Conservation (phyloP, 2,329 filamentous ascomycete genomes). For the Alternaria viburni region DNA sequence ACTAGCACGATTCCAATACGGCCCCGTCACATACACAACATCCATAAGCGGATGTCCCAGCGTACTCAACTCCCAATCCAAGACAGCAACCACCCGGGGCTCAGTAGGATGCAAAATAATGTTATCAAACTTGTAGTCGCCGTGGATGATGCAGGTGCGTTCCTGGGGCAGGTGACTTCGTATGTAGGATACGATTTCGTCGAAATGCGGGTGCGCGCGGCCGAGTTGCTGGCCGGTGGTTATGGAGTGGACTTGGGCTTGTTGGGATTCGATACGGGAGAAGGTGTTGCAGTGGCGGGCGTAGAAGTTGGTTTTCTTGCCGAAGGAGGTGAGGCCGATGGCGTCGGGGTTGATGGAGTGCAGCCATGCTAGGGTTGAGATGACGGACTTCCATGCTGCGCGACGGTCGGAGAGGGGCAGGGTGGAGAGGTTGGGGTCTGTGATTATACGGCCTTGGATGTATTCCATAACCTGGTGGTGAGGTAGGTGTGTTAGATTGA, state of each 20-base stretch:
- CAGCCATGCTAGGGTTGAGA: slow-evolving; percentile 80
- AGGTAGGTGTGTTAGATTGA: neutral
- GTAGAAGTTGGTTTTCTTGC: slow-evolving; percentile 79
- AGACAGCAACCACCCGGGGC: slow-evolving; percentile 83
- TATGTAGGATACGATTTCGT: slow-evolving; percentile 80
- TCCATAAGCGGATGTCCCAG: slow-evolving; percentile 92
- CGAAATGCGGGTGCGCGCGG: slow-evolving; percentile 78
- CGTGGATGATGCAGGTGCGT: slow-evolving; percentile 81
- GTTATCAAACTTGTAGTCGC: slow-evolving; percentile 84
- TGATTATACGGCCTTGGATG: slow-evolving; percentile 88
- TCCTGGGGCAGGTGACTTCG: slow-evolving; percentile 70
- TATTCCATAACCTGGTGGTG: slow-evolving; percentile 78
- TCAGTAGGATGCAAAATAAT: slow-evolving; percentile 79
- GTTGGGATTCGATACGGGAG: slow-evolving; percentile 74
- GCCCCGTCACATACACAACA: slow-evolving; percentile 75
- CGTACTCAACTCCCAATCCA: slow-evolving; percentile 98
- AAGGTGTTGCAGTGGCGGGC: slow-evolving; percentile 84
- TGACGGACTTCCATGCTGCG: slow-evolving; percentile 56
- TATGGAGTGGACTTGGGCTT: slow-evolving; percentile 74
- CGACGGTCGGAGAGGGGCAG: slow-evolving; percentile 68
- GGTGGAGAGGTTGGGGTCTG: slow-evolving; percentile 79
- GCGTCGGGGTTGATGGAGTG: slow-evolving; percentile 73
- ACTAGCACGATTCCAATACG: slow-evolving; percentile 50
- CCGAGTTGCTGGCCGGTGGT: slow-evolving; percentile 70
- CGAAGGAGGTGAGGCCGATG: slow-evolving; percentile 75